Conservation (phyloP, 805 yeast genomes). For the Komagataella pastoris region DNA sequence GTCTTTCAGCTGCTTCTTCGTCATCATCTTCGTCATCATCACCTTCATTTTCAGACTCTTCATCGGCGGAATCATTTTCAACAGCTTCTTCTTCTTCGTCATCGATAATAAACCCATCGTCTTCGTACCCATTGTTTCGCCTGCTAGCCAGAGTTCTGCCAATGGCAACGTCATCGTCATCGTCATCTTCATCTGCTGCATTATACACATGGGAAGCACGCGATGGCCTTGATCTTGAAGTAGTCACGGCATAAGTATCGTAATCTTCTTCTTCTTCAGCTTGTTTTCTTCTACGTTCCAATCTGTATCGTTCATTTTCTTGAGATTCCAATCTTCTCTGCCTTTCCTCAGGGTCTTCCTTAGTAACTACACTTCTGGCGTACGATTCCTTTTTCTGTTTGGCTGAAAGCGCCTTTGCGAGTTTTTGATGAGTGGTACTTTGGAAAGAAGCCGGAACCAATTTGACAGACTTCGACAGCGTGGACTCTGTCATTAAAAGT, state of each 20-base stretch:
- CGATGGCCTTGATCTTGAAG: background rate
- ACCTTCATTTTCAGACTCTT: conserved; percentile 29
- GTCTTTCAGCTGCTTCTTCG: conserved; percentile 29
- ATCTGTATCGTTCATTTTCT: conserved; percentile 45
- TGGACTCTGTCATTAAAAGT: conserved; percentile 55
- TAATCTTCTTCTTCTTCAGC: background rate
- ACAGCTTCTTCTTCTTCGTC: conserved; percentile 20
- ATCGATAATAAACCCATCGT: conserved; percentile 21
- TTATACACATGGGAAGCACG: conserved; percentile 10
- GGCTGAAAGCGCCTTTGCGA: conserved; percentile 56
- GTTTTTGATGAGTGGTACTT: conserved; percentile 67
- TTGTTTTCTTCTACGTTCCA: conserved; percentile 16
- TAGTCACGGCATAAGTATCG: background rate
- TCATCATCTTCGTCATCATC: conserved; percentile 35
- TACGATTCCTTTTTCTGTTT: conserved; percentile 31
- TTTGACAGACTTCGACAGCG: conserved; percentile 51
- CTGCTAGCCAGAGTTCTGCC: conserved; percentile 15
- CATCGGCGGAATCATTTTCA: conserved; percentile 19
- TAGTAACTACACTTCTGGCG: conserved; percentile 27
- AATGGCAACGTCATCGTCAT: conserved; percentile 22
- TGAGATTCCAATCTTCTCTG: conserved; percentile 56
- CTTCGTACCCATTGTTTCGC: conserved; percentile 15
- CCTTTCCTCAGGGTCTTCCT: conserved; percentile 56
- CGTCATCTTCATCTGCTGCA: conserved; percentile 33
- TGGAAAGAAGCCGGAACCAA: conserved; percentile 86